Base-by-base conservation (phyloP, 345 rosid species). In the Salix arbutifolia region DNA sequence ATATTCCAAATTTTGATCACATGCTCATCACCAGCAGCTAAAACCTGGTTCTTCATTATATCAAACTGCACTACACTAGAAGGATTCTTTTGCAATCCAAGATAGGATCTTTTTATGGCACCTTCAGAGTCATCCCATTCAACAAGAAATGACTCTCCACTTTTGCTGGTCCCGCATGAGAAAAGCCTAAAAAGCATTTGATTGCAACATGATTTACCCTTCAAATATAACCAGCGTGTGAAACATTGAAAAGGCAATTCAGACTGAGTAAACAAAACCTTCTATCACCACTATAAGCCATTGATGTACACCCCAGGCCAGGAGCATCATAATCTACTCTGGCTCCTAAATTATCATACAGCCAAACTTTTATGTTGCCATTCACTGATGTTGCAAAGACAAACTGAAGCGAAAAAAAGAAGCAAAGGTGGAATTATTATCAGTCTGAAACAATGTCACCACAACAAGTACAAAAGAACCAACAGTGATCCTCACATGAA, bases 331-430 rank as follows among this genome's bases (percentile, higher is more conserved):
- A 91, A 79, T 90, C 91, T 76, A 89, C 99, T 81, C 97, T 83
- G 50, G 95, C 88, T 52, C 99, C 97, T 75, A 78, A 46, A 72
- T 83, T 84, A 80, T 92, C 97, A 85, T 95, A 95, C 64, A 91
- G 85, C 97, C 97, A 92, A 46, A 93, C 95, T 84, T 95, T 92
- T 77, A 94, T 92, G 82, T 90, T 95, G 50, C 97, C 97, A 85
- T 92, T 91, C 6, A 84, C 68, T 65, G 97, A 89, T 65, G 94
- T 91, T 72, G 99, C 93, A 82, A 91, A 92, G 74, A 92, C 81
- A 71, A 92, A 92, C 98, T 91, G 90, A 60, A 30, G 85, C 84
- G 31, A 10, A 46, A 69, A 21, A 12, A 71, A 72, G 35, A 23
- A 74, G 69, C 5, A 62, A 56, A 69, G n/a, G 40, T 44, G 13